Conservation (phyloP, 2,329 filamentous ascomycete species). For the Leptographium lundbergii region DNA sequence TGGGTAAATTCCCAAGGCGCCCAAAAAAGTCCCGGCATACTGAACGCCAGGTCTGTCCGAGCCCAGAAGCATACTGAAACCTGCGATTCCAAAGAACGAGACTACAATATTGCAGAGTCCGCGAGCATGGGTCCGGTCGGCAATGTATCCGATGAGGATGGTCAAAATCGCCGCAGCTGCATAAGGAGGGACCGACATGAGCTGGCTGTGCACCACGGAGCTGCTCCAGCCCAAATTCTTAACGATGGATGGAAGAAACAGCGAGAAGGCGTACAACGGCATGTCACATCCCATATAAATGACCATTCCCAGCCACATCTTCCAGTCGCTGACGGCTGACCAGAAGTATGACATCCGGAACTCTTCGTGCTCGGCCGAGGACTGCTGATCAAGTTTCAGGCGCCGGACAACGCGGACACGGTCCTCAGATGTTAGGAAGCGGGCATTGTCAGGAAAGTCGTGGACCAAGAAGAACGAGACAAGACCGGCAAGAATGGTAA, state of each 20-base stretch:
- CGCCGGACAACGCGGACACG: slow-evolving; percentile 55
- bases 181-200: slow-evolving; percentile 66
- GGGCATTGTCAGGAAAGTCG: slow-evolving; percentile 65
- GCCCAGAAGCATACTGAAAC: slow-evolving; percentile 69
- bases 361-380: slow-evolving; percentile 53
- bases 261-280: slow-evolving; percentile 38
- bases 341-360: slow-evolving; percentile 61
- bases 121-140: slow-evolving; percentile 60
- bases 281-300: slow-evolving; percentile 35
- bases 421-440: slow-evolving; percentile 54
- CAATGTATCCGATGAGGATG: slow-evolving; percentile 56
- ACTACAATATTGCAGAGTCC: slow-evolving; percentile 69
- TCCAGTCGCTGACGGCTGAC: slow-evolving; percentile 62
- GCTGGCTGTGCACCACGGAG: slow-evolving; percentile 47
- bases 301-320: slow-evolving; percentile 44
- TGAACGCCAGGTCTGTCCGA: slow-evolving; percentile 52
- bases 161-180: slow-evolving; percentile 58
- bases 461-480: slow-evolving; percentile 61
- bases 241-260: slow-evolving; percentile 48
- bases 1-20: slow-evolving; percentile 79
- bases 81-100: slow-evolving; percentile 57
- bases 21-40: slow-evolving; percentile 76
- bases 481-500: slow-evolving; percentile 52
- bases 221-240: slow-evolving; percentile 24
- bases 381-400: slow-evolving; percentile 55